phyloP scores from a whole-genome alignment of 805 yeast genomes.

The Candida pseudoglaebosa region DNA sequence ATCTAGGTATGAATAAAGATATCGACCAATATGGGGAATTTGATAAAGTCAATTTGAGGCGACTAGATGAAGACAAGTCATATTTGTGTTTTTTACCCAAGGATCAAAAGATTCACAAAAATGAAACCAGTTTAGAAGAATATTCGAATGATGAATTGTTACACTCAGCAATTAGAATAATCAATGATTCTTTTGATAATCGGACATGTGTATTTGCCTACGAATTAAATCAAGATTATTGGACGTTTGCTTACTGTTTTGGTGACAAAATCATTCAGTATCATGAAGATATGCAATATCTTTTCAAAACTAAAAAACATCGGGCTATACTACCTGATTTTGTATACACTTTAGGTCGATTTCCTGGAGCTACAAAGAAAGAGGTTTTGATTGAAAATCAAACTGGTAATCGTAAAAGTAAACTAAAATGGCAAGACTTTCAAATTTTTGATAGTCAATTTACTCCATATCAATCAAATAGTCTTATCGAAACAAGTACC shows the following conservation, averaged over 20 bases:
- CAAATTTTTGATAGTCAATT: conserved; percentile 24
- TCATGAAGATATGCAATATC: conserved; percentile 30
- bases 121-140: conserved; percentile 2
- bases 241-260: conserved; percentile 52
- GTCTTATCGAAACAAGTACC: conserved; percentile 11
- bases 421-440: conserved; percentile 21
- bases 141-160: conserved; percentile 12
- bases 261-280: conserved; percentile 48
- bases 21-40: conserved; percentile 11
- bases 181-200: conserved; percentile 16
- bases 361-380: conserved; percentile 19
- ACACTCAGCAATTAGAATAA: conserved; percentile 13
- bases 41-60: conserved; percentile 14
- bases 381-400: conserved; percentile 18
- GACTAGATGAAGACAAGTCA: conserved; percentile 6
- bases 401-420: conserved; percentile 14
- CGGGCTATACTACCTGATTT: conserved; percentile 27
- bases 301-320: conserved; percentile 23
- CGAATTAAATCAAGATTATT: conserved; percentile 39
- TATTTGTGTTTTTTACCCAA: conserved; percentile 22
- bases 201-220: conserved; percentile 21
- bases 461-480: conserved; percentile 17
- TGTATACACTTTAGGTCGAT: conserved; percentile 35
- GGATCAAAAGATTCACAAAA: conserved; percentile 1
- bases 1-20: conserved; percentile 9